Conservation (phyloP, 1,284 basidiomycete species). For the Marasmius fiardii region DNA sequence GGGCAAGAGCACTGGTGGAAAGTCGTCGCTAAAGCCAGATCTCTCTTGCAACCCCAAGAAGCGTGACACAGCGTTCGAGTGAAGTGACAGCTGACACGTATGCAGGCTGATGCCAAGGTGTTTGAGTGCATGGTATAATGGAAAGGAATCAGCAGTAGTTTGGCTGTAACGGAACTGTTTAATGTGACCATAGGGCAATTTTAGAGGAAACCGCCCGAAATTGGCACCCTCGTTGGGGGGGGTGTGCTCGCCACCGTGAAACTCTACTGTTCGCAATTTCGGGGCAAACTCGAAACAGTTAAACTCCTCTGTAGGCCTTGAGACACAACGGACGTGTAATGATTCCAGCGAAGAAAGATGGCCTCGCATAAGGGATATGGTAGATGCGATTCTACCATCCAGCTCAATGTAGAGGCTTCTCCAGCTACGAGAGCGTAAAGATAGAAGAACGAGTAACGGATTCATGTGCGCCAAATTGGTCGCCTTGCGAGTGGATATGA, state of each 20-base stretch:
- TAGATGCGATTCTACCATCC: not conserved
- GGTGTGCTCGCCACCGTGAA: not conserved
- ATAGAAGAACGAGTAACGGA: too few species aligned
- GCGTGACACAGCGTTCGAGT: too few species aligned
- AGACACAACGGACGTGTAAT: not conserved
- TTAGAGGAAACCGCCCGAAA: too few species aligned
- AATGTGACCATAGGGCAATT: not conserved
- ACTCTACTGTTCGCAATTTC: not conserved
- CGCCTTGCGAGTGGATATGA: not conserved
- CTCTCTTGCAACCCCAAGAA: too few species aligned
- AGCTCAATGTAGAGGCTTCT: not conserved
- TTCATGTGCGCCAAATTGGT: too few species aligned
- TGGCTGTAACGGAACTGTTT: not conserved
- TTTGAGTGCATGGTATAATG: too few species aligned
- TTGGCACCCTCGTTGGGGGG: too few species aligned
- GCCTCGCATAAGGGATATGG: not conserved
- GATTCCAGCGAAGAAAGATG: not conserved
- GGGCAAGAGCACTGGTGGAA: too few species aligned
- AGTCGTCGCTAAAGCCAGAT: too few species aligned
- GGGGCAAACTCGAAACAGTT: not conserved
- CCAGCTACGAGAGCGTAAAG: not conserved
- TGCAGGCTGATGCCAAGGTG: too few species aligned
- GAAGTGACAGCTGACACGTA: too few species aligned
- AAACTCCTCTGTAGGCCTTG: not conserved
- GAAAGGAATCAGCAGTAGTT: too few species aligned